phyloP scores from a whole-genome alignment of 768 basidiomycete species.

The Mycena haematopus region DNA sequence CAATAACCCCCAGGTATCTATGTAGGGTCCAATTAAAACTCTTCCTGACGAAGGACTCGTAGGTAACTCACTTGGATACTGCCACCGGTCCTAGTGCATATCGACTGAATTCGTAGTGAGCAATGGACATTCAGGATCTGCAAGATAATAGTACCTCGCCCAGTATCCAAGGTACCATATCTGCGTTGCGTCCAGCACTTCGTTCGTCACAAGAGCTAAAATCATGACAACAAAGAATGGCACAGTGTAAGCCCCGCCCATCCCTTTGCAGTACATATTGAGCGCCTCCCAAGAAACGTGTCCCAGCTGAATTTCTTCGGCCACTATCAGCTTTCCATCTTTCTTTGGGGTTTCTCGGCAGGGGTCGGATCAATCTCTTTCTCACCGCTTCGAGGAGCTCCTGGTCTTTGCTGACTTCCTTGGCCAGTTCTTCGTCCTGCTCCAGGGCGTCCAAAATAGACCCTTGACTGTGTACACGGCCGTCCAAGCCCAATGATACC shows the following conservation, averaged over 20 bases:
- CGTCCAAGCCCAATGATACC: constrained; percentile 64
- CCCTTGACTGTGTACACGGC: constrained; percentile 55
- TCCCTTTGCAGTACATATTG: too few species aligned
- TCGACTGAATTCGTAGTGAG: constrained; percentile 32
- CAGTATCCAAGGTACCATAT: constrained; percentile 54
- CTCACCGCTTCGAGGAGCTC: constrained; percentile 35
- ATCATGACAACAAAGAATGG: too few species aligned
- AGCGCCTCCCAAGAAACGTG: constrained; percentile 55
- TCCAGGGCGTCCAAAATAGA: constrained; percentile 55
- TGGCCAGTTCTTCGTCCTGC: constrained; percentile 43
- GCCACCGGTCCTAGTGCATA: constrained; percentile 46
- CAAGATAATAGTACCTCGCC: constrained; percentile 32
- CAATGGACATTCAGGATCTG: too few species aligned
- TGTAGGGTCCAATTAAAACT: neutral
- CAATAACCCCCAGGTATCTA: constrained; percentile 21
- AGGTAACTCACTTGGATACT: constrained; percentile 43
- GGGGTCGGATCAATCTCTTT: constrained; percentile 33
- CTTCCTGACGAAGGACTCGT: constrained; percentile 10
- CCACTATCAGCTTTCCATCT: constrained; percentile 64
- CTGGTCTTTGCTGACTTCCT: constrained; percentile 38
- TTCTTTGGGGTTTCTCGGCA: constrained; percentile 29
- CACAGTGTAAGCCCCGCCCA: too few species aligned
- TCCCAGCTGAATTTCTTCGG: constrained; percentile 66
- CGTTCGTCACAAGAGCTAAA: too few species aligned
- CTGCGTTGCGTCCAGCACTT: too few species aligned